These are phyloP conservation scores for Juglanconis sp. DNA, from an alignment of 2,329 filamentous ascomycete genomes.

Conservation along the genomic window DNA sequence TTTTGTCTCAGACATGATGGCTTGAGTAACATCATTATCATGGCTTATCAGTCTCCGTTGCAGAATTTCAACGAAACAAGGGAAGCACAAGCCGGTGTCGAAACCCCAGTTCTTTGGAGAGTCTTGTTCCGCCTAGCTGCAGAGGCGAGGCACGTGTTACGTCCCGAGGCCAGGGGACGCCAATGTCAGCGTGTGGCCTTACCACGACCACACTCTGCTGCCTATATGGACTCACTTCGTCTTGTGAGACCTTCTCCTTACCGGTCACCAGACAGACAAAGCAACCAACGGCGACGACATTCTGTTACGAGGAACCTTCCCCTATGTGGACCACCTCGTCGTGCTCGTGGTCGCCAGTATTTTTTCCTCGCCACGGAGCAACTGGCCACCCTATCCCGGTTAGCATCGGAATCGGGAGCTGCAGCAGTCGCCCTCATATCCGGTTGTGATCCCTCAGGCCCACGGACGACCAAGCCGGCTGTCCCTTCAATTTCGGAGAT, in stretches of 20 bases:
- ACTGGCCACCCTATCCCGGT: not conserved
- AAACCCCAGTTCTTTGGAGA: not conserved
- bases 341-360: not conserved
- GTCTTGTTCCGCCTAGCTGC: not conserved
- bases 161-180: not conserved
- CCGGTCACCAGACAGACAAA: not conserved
- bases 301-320: not conserved
- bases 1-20: slow-evolving; percentile 15
- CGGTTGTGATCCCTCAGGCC: not conserved
- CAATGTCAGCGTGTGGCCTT: not conserved
- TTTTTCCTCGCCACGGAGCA: not conserved
- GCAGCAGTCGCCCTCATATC: not conserved
- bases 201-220: too few relatives aligned
- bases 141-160: not conserved
- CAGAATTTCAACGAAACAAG: not conserved
- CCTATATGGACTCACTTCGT: not conserved
- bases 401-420: not conserved
- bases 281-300: not conserved
- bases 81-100: not conserved
- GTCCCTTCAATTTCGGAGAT: not conserved
- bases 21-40: slow-evolving; percentile 7
- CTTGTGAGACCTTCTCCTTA: not conserved
- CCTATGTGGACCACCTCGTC: not conserved
- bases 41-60: not conserved
- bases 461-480: too few relatives aligned